Evolutionary conservation across 1,284 basidiomycete genomes (phyloP).

Genomic region (Farysia itapuensis): DNA sequence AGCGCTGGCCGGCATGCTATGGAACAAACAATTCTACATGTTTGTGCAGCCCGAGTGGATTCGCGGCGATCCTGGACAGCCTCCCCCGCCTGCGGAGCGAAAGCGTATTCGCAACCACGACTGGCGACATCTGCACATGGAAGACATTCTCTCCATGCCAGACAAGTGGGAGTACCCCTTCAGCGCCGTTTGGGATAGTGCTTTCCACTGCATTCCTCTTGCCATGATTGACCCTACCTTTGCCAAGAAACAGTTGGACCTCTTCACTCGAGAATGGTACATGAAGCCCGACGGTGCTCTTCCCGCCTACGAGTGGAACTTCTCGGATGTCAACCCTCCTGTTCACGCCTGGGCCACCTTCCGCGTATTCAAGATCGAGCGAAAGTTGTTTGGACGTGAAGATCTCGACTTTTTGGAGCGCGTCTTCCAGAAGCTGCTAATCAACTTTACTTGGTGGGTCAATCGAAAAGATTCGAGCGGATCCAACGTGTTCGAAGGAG

Average conservation of each 20-base stretch:
- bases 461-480: constrained; percentile 94
- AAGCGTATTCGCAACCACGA: constrained; percentile 81
- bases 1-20: constrained; percentile 96
- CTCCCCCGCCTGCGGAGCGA: constrained; percentile 85
- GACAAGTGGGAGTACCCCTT: constrained; percentile 87
- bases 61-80: constrained; percentile 89
- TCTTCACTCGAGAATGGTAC: constrained; percentile 98
- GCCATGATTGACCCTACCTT: constrained; percentile 92
- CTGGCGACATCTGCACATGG: constrained; percentile 81
- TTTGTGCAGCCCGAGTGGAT: constrained; percentile 97
- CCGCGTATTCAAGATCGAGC: constrained; percentile 73
- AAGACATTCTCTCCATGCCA: constrained; percentile 96
- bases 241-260: constrained; percentile 94
- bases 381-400: constrained; percentile 86
- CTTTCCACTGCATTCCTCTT: constrained; percentile 96
- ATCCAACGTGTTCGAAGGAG: constrained; percentile 95
- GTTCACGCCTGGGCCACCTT: constrained; percentile 83
- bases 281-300: constrained; percentile 95
- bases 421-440: constrained; percentile 93
- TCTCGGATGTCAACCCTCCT: constrained; percentile 92
- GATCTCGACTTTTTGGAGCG: constrained; percentile 91
- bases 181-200: constrained; percentile 75
- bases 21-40: constrained; percentile 94
- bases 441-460: constrained; percentile 99
- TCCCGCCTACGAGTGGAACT: constrained; percentile 99